Evolutionary conservation across 2,329 filamentous ascomycete genomes (phyloP).

Genomic region (Macrophomina phaseolina): DNA sequence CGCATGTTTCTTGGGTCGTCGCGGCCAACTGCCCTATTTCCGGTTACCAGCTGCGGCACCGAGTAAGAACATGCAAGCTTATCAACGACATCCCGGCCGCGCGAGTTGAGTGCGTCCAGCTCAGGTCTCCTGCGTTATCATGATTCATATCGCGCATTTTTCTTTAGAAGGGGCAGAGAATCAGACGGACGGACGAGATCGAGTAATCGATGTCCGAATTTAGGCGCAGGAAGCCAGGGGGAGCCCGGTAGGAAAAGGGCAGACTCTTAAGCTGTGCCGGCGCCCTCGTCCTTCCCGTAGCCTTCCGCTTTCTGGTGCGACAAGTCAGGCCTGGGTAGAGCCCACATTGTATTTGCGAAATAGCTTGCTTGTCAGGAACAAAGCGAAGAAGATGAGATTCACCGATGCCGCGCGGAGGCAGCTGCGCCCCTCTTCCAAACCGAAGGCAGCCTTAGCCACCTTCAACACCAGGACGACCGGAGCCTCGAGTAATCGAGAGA

Average conservation of each 20-base stretch:
- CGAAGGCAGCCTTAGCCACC: background rate
- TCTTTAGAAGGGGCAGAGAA: background rate
- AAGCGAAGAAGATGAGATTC: background rate
- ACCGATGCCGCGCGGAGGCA: background rate
- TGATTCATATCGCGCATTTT: slow-evolving; percentile 1
- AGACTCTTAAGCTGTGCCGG: background rate
- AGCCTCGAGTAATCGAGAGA: background rate
- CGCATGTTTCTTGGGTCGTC: background rate
- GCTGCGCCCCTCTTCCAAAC: background rate
- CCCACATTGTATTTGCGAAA: background rate
- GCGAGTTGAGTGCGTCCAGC: background rate
- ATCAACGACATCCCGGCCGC: background rate
- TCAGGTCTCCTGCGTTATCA: background rate
- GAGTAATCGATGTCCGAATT: background rate
- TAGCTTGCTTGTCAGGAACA: slow-evolving; percentile 8
- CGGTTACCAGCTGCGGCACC: background rate
- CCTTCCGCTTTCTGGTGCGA: background rate
- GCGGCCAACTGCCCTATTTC: background rate
- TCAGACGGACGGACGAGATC: background rate
- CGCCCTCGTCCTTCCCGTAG: background rate
- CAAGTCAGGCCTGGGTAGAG: background rate
- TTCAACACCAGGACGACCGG: background rate
- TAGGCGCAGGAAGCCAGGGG: background rate
- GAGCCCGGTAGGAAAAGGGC: background rate
- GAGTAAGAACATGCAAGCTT: background rate